These are phyloP conservation scores for Syzygium jambos DNA, from an alignment of 345 rosid genomes.

Conservation along the genomic window DNA sequence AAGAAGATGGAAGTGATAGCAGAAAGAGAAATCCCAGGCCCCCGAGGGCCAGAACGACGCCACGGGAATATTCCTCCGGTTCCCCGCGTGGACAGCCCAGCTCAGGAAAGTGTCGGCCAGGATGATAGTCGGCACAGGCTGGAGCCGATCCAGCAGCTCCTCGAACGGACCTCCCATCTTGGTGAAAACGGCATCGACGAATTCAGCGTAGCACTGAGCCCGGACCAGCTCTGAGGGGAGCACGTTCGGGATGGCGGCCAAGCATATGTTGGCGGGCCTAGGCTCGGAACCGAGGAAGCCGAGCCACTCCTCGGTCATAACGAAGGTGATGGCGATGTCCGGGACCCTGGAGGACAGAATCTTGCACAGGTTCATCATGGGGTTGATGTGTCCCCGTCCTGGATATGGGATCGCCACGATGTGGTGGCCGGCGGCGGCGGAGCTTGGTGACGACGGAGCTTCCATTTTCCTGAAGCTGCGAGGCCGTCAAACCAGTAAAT, in stretches of 20 bases:
- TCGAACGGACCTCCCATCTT: conserved; percentile 17
- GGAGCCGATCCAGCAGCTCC: conserved; percentile 17
- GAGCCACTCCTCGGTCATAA: conserved; percentile 26
- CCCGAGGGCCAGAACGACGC: conserved; percentile 39
- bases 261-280: conserved; percentile 4
- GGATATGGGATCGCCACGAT: conserved; percentile 25
- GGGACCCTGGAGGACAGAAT: conserved; percentile 6
- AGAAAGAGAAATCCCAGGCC: conserved; percentile 20
- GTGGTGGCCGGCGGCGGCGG: neutral
- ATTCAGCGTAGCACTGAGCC: conserved; percentile 1
- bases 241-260: conserved; percentile 16
- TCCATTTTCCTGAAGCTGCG: neutral
- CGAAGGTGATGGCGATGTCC: conserved; percentile 15
- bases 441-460: neutral
- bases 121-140: conserved; percentile 8
- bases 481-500: neutral
- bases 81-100: conserved; percentile 28
- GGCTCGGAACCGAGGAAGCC: conserved; percentile 8
- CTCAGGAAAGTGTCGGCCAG: conserved; percentile 21
- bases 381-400: conserved; percentile 24
- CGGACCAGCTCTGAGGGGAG: conserved; percentile 22
- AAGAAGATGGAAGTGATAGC: conserved; percentile 16
- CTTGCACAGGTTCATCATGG: conserved; percentile 32
- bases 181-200: conserved; percentile 10
- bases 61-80: conserved; percentile 37